These are phyloP conservation scores for Amaranthus tricolor DNA, from an alignment of 179 eudicot species.

Conservation along the genomic window DNA sequence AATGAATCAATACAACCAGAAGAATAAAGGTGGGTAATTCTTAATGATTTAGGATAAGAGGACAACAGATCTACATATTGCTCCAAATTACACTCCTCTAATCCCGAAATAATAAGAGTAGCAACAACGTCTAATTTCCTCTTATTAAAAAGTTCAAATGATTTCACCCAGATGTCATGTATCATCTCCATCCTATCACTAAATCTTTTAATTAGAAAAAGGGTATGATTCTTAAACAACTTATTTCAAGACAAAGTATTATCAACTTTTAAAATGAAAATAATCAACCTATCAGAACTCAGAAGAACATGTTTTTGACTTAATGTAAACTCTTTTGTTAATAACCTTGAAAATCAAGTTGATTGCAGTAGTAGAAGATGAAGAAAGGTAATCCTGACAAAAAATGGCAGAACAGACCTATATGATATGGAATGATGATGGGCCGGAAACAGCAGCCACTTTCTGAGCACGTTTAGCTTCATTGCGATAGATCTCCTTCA, in stretches of 20 bases:
- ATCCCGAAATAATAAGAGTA: not conserved
- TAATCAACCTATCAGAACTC: not conserved
- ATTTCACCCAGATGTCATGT: not conserved
- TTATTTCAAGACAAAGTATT: not conserved
- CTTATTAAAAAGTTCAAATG: not conserved
- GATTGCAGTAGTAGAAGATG: not conserved
- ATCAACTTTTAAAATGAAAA: not conserved
- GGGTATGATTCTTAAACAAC: not conserved
- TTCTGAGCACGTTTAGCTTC: constrained; percentile 84
- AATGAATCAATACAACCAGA: not conserved
- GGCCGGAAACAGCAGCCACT: constrained; percentile 72
- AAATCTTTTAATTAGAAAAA: not conserved
- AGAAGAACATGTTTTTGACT: not conserved
- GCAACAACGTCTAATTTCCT: not conserved
- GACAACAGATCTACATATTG: not conserved
- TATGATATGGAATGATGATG: constrained; percentile 85
- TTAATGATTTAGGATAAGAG: not conserved
- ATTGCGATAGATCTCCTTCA: constrained; percentile 59
- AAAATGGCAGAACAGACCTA: constrained; percentile 26
- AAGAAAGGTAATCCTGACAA: not conserved
- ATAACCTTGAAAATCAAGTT: not conserved
- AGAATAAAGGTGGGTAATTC: not conserved
- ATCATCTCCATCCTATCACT: not conserved
- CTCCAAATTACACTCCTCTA: not conserved
- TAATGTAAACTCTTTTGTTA: not conserved